Conservation (phyloP, 2,329 filamentous ascomycete species). For the Eutypella sp. region DNA sequence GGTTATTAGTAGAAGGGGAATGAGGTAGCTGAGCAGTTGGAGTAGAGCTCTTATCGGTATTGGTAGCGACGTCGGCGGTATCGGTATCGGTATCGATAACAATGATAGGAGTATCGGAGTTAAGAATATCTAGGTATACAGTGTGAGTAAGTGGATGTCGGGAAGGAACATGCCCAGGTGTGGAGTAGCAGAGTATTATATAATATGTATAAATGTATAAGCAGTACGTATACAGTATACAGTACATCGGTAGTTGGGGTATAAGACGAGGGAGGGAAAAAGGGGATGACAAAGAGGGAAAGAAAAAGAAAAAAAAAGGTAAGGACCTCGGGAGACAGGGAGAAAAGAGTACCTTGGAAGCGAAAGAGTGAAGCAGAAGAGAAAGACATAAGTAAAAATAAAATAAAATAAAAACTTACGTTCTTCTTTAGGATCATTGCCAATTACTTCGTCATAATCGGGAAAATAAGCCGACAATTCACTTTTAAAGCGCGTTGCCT, state of each 20-base stretch:
- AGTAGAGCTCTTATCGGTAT: constrained; percentile 15
- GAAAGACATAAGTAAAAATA: constrained; percentile 4
- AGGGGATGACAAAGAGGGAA: too few relatives aligned
- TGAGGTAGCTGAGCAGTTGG: constrained; percentile 26
- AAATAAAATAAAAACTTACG: constrained; percentile 48
- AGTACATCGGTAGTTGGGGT: too few relatives aligned
- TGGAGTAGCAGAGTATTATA: too few relatives aligned
- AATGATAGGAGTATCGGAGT: constrained; percentile 66
- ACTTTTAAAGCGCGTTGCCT: constrained; percentile 82
- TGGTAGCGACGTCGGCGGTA: constrained; percentile 30
- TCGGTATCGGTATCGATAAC: constrained; percentile 59
- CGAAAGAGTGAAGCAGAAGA: background rate
- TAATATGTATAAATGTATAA: too few relatives aligned
- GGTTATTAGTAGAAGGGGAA: constrained; percentile 18
- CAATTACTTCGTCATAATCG: constrained; percentile 91
- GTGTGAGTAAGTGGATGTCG: constrained; percentile 10
- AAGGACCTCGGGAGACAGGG: background rate
- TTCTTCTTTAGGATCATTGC: constrained; percentile 72
- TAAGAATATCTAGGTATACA: constrained; percentile 64
- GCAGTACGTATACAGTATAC: too few relatives aligned
- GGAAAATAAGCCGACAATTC: constrained; percentile 87
- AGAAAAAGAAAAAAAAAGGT: too few relatives aligned
- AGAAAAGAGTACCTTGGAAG: background rate
- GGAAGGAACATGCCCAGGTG: background rate
- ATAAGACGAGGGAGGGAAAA: too few relatives aligned